phyloP scores from a whole-genome alignment of 352 stramenopile species.

The Elongisporangium anandrum region DNA sequence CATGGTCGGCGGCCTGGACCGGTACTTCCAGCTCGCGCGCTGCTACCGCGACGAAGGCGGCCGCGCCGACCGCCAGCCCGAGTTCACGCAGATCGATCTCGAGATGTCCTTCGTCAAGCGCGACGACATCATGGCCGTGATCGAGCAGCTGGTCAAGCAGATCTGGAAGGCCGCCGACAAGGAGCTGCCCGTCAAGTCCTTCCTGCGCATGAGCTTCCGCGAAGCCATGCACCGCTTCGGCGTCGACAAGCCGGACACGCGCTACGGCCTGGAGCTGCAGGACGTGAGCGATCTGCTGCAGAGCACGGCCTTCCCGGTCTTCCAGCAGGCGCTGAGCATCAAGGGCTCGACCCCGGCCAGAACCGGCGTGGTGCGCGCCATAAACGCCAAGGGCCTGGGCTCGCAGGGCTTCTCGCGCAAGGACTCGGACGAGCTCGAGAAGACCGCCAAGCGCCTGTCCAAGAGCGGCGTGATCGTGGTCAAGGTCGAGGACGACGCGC shows the following conservation, averaged over 20 bases:
- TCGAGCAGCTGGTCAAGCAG: slow-evolving; percentile 67
- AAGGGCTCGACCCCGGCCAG: slow-evolving; percentile 19
- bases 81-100: slow-evolving; percentile 91
- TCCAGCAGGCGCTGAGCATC: slow-evolving; percentile 27
- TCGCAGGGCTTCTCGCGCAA: slow-evolving; percentile 64
- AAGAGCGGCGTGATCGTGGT: slow-evolving; percentile 47
- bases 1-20: slow-evolving; percentile 85
- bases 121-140: slow-evolving; percentile 67
- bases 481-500: slow-evolving; percentile 47
- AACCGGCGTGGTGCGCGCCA: slow-evolving; percentile 46
- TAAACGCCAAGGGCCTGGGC: slow-evolving; percentile 65
- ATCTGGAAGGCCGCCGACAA: slow-evolving; percentile 59
- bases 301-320: slow-evolving; percentile 32
- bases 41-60: slow-evolving; percentile 89
- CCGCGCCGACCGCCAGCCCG: slow-evolving; percentile 83
- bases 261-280: slow-evolving; percentile 65
- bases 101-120: slow-evolving; percentile 86
- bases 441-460: slow-evolving; percentile 39
- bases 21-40: slow-evolving; percentile 87
- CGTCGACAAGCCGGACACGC: slow-evolving; percentile 85
- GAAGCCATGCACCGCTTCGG: slow-evolving; percentile 80
- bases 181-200: slow-evolving; percentile 27
- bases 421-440: slow-evolving; percentile 60
- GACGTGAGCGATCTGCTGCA: slow-evolving; percentile 46
- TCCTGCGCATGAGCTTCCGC: slow-evolving; percentile 65